These are phyloP conservation scores for Hypomyces perniciosus DNA, from an alignment of 2,329 filamentous ascomycete species.

Conservation along the genomic window DNA sequence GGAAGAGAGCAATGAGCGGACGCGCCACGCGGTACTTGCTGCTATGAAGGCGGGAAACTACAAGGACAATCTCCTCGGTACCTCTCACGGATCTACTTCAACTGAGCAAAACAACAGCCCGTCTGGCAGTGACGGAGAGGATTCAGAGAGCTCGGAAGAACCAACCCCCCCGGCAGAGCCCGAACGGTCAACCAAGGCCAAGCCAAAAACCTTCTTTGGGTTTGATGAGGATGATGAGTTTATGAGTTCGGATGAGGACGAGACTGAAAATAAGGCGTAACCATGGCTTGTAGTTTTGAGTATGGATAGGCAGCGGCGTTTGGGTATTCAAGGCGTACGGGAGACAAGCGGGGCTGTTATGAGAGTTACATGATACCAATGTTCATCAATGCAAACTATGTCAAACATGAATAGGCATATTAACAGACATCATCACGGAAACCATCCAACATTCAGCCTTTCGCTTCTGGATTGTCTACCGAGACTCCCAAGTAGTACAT, in stretches of 20 bases:
- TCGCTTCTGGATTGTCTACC: conserved; percentile 23
- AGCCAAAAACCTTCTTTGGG: conserved; percentile 56
- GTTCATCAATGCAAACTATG: not conserved
- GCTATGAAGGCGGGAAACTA: conserved; percentile 61
- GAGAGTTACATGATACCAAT: conserved; percentile 5
- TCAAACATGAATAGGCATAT: conserved; percentile 4
- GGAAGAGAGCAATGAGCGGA: conserved; percentile 81
- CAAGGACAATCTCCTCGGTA: conserved; percentile 53
- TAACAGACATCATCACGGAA: not conserved
- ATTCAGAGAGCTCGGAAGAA: conserved; percentile 38
- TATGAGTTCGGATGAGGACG: conserved; percentile 56
- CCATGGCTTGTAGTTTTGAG: not conserved
- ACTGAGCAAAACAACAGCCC: conserved; percentile 23
- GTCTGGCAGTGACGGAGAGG: conserved; percentile 32
- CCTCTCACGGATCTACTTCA: conserved; percentile 44
- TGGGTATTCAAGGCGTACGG: not conserved
- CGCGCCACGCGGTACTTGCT: conserved; percentile 66
- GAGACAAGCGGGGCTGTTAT: not conserved
- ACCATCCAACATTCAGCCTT: conserved; percentile 16
- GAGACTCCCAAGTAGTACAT: conserved; percentile 31
- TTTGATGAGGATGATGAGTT: conserved; percentile 77
- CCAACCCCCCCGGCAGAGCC: conserved; percentile 44
- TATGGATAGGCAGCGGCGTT: not conserved
- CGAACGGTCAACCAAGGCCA: conserved; percentile 32
- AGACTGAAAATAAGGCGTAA: conserved; percentile 1